Evolutionary conservation across 2,329 filamentous ascomycete species (phyloP), one percentile per base, ranked within the genome.

Genomic region (Aspergillus arachidicola): DNA sequence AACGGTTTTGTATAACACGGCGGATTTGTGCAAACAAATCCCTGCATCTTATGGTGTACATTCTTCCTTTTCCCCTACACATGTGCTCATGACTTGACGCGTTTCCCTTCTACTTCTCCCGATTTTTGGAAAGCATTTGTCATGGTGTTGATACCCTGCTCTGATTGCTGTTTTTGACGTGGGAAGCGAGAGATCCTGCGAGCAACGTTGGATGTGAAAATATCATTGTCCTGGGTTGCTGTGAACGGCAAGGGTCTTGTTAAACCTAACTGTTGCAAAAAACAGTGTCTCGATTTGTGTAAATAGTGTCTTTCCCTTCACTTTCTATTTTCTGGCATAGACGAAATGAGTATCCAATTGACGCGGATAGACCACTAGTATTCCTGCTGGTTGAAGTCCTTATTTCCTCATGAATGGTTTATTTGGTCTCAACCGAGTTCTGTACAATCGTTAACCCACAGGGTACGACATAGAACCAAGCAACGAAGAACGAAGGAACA

Each of bases 101-200:
- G 70, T 62, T 64, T 68, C 67, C 63, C 60, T 64, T 65, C 60
- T 61, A 53, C 60, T 64, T 50, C 48, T 61, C 34, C 66, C 62
- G 61, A 63, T 45, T 54, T 67, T 64, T 67, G 65, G 68, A 68
- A 71, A 77, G 75, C 76, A 78, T 78, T 76, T 76, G 68, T 75
- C 71, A 74, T 73, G 76, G 76, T 79, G 76, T 79, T 78, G 76
- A 78, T 79, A 78, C 76, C 76, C 76, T 76, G 70, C 64, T 68
- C 67, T 76, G 73, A 72, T 70, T 69, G 61, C 71, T 75, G 61
- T 72, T 71, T 71, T 63, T 60, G 58, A 61, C 61, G 62, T 63
- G 57, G 58, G 56, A 57, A 62, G 62, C 61, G 50, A 61, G 56
- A 61, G 56, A 59, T 57, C 57, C 54, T 64, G 53, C 53, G 57